Evolutionary conservation across 2,329 filamentous ascomycete genomes (phyloP).

Genomic region (Penicillium griseofulvum): DNA sequence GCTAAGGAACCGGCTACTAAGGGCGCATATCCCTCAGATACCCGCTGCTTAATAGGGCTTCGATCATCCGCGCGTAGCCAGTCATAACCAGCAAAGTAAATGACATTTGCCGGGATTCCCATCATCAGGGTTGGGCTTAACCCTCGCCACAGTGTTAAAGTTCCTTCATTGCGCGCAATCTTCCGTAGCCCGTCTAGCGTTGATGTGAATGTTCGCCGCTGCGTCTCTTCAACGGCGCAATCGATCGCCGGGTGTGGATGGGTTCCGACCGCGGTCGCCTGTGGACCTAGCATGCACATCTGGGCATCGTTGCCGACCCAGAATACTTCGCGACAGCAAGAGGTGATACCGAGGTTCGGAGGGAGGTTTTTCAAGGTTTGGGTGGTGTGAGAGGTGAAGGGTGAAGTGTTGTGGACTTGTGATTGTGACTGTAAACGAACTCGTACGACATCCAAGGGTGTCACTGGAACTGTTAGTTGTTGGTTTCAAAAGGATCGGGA

Average conservation of each 20-base stretch:
- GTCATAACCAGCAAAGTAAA: conserved; percentile 98
- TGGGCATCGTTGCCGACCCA: conserved; percentile 85
- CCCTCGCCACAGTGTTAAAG: conserved; percentile 84
- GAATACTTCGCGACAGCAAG: conserved; percentile 96
- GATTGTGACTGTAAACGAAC: conserved; percentile 89
- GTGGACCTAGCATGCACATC: conserved; percentile 68
- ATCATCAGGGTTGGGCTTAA: conserved; percentile 92
- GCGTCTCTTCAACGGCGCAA: conserved; percentile 84
- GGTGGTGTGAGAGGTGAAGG: conserved; percentile 51
- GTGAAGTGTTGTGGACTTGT: conserved; percentile 54
- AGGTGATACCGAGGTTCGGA: conserved; percentile 83
- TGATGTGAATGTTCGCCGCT: conserved; percentile 79
- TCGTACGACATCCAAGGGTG: conserved; percentile 92
- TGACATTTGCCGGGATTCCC: conserved; percentile 93
- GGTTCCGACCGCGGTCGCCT: conserved; percentile 42
- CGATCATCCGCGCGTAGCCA: conserved; percentile 74
- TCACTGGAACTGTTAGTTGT: conserved; percentile 58
- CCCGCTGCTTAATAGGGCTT: conserved; percentile 66
- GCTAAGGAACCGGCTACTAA: conserved; percentile 77
- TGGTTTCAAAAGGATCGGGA: neutral
- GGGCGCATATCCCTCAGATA: conserved; percentile 71
- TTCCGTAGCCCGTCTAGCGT: conserved; percentile 90
- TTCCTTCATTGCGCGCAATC: conserved; percentile 89
- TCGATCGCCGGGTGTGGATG: conserved; percentile 51
- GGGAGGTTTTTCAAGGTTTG: conserved; percentile 66